Evolutionary conservation across 345 rosid species (phyloP), one percentile per base, ranked within the genome.

Genomic region (Pelargonium nanum): DNA sequence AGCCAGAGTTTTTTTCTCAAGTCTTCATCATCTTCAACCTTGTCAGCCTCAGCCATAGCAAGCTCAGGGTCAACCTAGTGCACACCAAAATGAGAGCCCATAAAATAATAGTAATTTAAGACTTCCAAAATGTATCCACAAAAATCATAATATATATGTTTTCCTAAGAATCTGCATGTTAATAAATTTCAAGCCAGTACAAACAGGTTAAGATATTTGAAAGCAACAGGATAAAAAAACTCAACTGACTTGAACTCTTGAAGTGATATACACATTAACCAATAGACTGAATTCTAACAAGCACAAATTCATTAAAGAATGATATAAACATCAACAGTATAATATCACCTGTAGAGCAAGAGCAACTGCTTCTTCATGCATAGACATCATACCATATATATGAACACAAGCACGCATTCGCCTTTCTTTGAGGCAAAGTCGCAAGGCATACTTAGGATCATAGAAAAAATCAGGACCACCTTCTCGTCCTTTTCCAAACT

Each of bases 341-440:
- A 60, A 6, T 25, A 50, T 74, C 56, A 93, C 99, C 99, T 89
- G 94, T 64, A 93, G 77, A 77, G 99, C 97, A 70, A 93, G 95
- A 60, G 95, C 97, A 81, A 89, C 97, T 57, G 99, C 99, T 77
- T 93, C 99, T 83, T 93, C 99, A 68, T 89, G 92, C 97, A 89
- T 93, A 69, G 90, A 81, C 99, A 93, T 93, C 99, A 93, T 89
- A 78, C 97, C 84, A 71, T 93, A 93, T 79, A 89, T 87, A 74
- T 87, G 97, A 64, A 93, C 88, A 65, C 99, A 93, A 55, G 99
- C 97, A 59, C 96, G 96, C 83, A 82, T 84, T 76, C 97, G 78
- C 78, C 79, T 93, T 80, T 84, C 92, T 77, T 89, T 93, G 69
- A 93, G 99, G 72, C 97, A 93, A 53, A 89, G 88, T 51, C 95